phyloP scores from a whole-genome alignment of 495 filamentous ascomycete genomes.

The Pyrenula massariospora region DNA sequence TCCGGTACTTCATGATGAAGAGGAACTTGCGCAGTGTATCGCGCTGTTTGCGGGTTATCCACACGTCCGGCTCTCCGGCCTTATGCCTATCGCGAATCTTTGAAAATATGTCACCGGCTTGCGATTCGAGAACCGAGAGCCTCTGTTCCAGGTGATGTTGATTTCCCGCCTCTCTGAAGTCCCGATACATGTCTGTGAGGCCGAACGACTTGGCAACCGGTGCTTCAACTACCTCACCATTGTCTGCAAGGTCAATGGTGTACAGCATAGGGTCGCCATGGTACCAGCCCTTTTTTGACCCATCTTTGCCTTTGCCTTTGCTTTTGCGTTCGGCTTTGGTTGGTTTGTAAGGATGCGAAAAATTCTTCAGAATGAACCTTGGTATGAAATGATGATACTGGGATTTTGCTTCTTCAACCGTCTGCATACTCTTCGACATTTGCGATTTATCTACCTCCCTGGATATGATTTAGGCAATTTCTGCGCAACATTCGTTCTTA shows the following conservation, averaged over 20 bases:
- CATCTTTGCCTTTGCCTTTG: not conserved
- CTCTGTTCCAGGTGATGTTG: conserved; percentile 23
- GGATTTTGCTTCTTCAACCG: not conserved
- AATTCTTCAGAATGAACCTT: not conserved
- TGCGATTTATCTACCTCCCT: not conserved
- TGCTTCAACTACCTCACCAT: conserved; percentile 14
- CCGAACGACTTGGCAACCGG: conserved; percentile 24
- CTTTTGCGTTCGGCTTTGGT: not conserved
- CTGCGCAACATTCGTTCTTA: not conserved
- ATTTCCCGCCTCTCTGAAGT: conserved; percentile 12
- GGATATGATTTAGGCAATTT: not conserved
- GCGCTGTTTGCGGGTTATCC: conserved; percentile 24
- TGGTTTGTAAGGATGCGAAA: not conserved
- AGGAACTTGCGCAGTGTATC: conserved; percentile 38
- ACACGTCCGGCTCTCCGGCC: conserved; percentile 9
- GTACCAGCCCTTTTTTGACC: not conserved
- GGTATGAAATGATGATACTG: not conserved
- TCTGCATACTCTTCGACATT: not conserved
- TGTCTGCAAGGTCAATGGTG: conserved; percentile 6
- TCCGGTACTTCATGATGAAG: conserved; percentile 41
- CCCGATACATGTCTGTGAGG: conserved; percentile 30
- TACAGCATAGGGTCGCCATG: not conserved
- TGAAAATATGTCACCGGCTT: conserved; percentile 15
- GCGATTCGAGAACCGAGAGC: conserved; percentile 20
- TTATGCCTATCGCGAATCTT: conserved; percentile 20